phyloP scores from a whole-genome alignment of 345 rosid genomes.

The Nephelium lappaceum region DNA sequence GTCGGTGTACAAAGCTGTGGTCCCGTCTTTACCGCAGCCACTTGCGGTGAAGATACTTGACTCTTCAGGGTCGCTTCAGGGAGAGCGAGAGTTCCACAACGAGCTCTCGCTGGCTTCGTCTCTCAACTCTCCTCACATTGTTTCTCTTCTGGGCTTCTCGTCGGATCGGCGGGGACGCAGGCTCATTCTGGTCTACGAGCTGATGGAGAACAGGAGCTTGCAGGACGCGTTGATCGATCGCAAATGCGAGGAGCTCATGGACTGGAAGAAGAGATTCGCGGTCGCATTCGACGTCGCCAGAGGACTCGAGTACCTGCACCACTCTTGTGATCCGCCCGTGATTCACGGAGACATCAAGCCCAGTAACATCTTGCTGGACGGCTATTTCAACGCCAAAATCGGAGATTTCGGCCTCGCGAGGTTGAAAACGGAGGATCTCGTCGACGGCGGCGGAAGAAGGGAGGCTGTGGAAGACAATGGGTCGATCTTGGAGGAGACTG shows the following conservation, averaged over 20 bases:
- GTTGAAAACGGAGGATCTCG: conserved; percentile 51
- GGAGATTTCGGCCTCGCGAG: conserved; percentile 85
- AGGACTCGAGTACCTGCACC: conserved; percentile 83
- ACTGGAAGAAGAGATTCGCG: conserved; percentile 52
- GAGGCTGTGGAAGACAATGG: conserved; percentile 58
- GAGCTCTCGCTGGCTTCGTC: conserved; percentile 73
- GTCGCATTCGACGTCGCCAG: conserved; percentile 64
- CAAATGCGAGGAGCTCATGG: conserved; percentile 74
- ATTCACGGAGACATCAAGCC: conserved; percentile 79
- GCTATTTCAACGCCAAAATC: conserved; percentile 61
- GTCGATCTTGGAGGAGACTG: conserved; percentile 70
- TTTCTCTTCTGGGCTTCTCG: conserved; percentile 68
- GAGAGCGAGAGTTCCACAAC: conserved; percentile 81
- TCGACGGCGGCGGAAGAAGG: conserved; percentile 34
- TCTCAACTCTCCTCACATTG: conserved; percentile 62
- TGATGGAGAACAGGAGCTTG: conserved; percentile 75
- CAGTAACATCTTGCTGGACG: conserved; percentile 60
- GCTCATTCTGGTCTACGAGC: conserved; percentile 63
- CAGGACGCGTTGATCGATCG: conserved; percentile 69
- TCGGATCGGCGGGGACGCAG: conserved; percentile 56
- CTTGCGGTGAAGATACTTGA: conserved; percentile 82
- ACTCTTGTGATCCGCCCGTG: conserved; percentile 51
- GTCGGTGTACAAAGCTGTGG: conserved; percentile 60
- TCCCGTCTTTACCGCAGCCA: conserved; percentile 36
- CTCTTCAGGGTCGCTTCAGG: conserved; percentile 58